phyloP scores from a whole-genome alignment of 371 early-diverging fungal genomes.

The Actinomortierella ambigua region DNA sequence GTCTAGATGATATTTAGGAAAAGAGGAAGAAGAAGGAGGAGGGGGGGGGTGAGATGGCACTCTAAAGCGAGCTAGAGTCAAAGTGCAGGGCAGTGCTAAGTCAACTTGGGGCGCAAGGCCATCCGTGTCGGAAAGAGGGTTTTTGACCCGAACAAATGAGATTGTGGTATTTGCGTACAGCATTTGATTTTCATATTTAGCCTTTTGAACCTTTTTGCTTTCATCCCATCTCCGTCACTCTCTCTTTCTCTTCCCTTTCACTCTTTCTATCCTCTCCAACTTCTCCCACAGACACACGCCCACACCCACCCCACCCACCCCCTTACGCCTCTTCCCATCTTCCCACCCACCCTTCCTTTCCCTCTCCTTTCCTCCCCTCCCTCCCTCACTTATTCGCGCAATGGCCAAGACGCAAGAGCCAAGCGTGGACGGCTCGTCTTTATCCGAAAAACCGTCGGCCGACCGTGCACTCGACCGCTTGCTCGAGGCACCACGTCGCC shows the following conservation, averaged over 20 bases:
- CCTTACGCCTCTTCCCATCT: not conserved
- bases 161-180: not conserved
- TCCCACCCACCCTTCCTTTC: not conserved
- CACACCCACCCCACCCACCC: not conserved
- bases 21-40: not conserved
- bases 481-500: too few relatives aligned
- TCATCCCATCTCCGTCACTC: not conserved
- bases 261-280: not conserved
- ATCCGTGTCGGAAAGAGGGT: not conserved
- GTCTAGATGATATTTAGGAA: too few relatives aligned
- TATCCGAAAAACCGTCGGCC: too few relatives aligned
- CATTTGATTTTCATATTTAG: not conserved
- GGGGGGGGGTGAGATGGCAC: not conserved
- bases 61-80: not conserved
- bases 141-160: not conserved
- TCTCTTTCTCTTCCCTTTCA: conserved; percentile 1
- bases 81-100: not conserved
- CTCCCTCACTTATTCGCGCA: not conserved
- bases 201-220: not conserved
- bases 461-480: too few relatives aligned
- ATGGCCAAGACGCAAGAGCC: too few relatives aligned
- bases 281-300: not conserved
- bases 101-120: not conserved
- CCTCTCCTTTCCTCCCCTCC: not conserved
- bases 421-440: too few relatives aligned